phyloP scores from a whole-genome alignment of 2,329 filamentous ascomycete species.

The Trichoderma simmonsii region DNA sequence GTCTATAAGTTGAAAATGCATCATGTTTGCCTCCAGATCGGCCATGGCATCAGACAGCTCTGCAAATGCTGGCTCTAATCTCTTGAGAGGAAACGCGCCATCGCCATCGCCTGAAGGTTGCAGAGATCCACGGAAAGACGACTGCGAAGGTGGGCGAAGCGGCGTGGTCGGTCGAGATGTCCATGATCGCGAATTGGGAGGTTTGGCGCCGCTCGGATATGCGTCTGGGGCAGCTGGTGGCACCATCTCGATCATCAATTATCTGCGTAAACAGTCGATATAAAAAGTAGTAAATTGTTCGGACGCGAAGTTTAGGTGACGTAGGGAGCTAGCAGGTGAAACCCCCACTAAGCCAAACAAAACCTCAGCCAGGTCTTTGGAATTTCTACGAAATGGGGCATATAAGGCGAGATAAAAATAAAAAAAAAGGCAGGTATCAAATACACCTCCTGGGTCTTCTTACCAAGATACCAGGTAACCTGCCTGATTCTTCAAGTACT shows the following conservation, averaged over 20 bases:
- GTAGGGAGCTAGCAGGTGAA: neutral
- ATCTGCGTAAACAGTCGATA: neutral
- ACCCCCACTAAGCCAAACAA: neutral
- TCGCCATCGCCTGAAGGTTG: constrained; percentile 39
- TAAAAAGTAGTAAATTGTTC: neutral
- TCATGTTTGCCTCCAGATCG: constrained; percentile 94
- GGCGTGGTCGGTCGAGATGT: constrained; percentile 85
- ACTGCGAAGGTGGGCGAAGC: constrained; percentile 83
- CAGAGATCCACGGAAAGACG: constrained; percentile 80
- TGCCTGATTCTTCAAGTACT: neutral
- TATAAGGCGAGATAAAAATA: neutral
- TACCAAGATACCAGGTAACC: neutral
- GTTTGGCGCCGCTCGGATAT: neutral
- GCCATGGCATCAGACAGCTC: constrained; percentile 93
- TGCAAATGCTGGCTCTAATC: constrained; percentile 85
- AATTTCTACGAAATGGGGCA: neutral
- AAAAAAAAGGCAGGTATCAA: neutral
- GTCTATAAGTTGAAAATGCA: constrained; percentile 90
- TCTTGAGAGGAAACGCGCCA: constrained; percentile 67
- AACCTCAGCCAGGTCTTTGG: neutral
- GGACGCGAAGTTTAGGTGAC: neutral
- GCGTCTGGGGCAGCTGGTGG: neutral
- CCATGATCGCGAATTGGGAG: constrained; percentile 34
- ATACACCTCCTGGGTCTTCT: neutral
- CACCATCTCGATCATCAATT: neutral